Conservation (phyloP, 495 filamentous ascomycete genomes). For the Hypoxylon fragiforme region DNA sequence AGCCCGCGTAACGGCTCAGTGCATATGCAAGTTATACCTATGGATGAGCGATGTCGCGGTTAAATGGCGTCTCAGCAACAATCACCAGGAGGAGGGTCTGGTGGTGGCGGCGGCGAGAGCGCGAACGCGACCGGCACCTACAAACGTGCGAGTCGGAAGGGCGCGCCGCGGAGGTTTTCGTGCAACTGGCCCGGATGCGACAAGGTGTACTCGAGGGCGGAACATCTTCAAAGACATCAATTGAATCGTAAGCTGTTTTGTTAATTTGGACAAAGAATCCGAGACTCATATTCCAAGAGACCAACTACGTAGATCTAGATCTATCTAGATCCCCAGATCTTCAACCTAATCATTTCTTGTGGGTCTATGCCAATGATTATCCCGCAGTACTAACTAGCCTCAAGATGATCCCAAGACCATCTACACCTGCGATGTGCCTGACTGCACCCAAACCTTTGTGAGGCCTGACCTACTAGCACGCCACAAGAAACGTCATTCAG, state of each 20-base stretch:
- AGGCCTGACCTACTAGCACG: conserved; percentile 88
- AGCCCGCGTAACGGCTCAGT: conserved; percentile 24
- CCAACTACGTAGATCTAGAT: neutral
- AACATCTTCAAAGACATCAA: conserved; percentile 74
- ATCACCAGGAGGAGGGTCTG: conserved; percentile 19
- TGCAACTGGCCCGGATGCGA: conserved; percentile 85
- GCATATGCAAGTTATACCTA: conserved; percentile 31
- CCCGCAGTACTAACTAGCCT: conserved; percentile 60
- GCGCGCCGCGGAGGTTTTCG: conserved; percentile 62
- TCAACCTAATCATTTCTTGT: conserved; percentile 3
- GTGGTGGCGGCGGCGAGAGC: neutral
- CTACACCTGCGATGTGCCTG: conserved; percentile 87
- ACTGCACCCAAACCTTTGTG: conserved; percentile 87
- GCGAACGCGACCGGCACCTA: conserved; percentile 30
- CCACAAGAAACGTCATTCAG: conserved; percentile 90
- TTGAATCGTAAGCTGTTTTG: conserved; percentile 52
- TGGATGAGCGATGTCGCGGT: conserved; percentile 37
- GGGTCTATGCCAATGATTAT: conserved; percentile 22
- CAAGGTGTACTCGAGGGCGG: conserved; percentile 92
- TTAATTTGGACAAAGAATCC: too few relatives aligned
- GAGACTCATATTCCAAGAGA: neutral
- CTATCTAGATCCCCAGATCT: neutral
- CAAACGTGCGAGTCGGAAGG: conserved; percentile 55
- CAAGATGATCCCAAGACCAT: conserved; percentile 95
- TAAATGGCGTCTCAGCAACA: conserved; percentile 40